These are phyloP conservation scores for Symbiodinium pilosum DNA, from an alignment of 73 alveolate species.

Conservation along the genomic window DNA sequence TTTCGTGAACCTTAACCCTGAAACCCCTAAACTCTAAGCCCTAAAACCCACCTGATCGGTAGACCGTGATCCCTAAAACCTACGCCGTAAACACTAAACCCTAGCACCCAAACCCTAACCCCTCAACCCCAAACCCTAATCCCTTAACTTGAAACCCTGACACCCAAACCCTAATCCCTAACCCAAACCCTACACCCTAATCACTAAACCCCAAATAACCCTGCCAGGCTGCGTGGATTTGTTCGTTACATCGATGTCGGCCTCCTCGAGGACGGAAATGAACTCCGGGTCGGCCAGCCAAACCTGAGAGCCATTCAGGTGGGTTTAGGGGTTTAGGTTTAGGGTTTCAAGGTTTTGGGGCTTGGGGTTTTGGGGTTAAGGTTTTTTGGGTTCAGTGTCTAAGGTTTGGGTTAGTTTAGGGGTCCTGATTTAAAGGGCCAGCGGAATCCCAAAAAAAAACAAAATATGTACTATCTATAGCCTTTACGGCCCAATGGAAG, in stretches of 20 bases:
- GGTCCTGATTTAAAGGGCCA: not conserved
- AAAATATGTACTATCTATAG: too few relatives aligned
- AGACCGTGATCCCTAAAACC: too few relatives aligned
- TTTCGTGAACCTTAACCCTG: too few relatives aligned
- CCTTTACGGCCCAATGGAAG: too few relatives aligned
- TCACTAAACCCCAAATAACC: not conserved
- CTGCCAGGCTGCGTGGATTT: constrained; percentile 8
- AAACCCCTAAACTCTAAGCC: too few relatives aligned
- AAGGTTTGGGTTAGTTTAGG: not conserved
- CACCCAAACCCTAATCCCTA: not conserved
- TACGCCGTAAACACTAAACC: not conserved
- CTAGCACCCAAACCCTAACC: not conserved
- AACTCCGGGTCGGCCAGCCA: constrained; percentile 52
- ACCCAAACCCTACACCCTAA: not conserved
- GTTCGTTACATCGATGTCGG: constrained; percentile 62
- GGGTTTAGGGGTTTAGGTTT: not conserved
- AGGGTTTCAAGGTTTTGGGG: not conserved
- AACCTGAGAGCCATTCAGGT: not conserved
- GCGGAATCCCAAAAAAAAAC: too few relatives aligned
- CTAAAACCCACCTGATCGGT: too few relatives aligned
- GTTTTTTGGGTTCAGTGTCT: not conserved
- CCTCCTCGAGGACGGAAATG: constrained; percentile 31
- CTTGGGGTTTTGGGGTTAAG: not conserved
- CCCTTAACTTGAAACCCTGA: not conserved
- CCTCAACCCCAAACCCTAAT: not conserved